Conservation (phyloP, 2,329 filamentous ascomycete genomes). For the Cercospora sp. region DNA sequence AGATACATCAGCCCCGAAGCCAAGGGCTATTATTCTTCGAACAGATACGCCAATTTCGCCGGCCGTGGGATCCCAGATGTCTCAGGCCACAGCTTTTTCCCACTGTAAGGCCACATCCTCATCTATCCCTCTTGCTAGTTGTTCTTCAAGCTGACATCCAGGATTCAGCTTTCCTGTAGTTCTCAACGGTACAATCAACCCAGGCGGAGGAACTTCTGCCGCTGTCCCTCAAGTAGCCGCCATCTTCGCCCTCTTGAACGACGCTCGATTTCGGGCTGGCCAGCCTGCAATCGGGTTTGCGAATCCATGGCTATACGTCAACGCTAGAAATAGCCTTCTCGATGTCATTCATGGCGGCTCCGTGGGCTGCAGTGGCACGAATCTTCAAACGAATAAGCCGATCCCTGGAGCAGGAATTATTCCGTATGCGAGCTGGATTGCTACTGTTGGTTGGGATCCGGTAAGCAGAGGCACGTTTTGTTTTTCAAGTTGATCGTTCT, state of each 20-base stretch:
- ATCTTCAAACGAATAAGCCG: slow-evolving; percentile 18
- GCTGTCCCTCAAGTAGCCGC: slow-evolving; percentile 59
- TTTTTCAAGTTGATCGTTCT: not conserved
- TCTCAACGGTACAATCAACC: slow-evolving; percentile 40
- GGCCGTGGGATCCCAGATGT: slow-evolving; percentile 49
- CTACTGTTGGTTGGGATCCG: slow-evolving; percentile 30
- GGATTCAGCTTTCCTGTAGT: slow-evolving; percentile 29
- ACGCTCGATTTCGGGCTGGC: slow-evolving; percentile 55
- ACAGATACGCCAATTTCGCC: slow-evolving; percentile 25
- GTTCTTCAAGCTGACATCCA: slow-evolving; percentile 22
- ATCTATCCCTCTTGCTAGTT: not conserved
- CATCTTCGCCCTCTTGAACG: slow-evolving; percentile 63
- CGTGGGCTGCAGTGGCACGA: slow-evolving; percentile 23
- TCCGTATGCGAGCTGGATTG: slow-evolving; percentile 29
- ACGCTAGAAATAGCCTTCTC: slow-evolving; percentile 45
- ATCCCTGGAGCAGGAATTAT: slow-evolving; percentile 25
- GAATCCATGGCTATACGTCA: slow-evolving; percentile 60
- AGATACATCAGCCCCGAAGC: slow-evolving; percentile 21
- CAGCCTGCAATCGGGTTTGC: slow-evolving; percentile 53
- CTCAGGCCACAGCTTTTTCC: slow-evolving; percentile 48
- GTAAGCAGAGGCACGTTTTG: not conserved
- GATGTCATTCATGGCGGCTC: slow-evolving; percentile 46
- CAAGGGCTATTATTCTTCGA: slow-evolving; percentile 26
- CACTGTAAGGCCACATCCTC: slow-evolving; percentile 4
- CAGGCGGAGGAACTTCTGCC: slow-evolving; percentile 50